Percentiles rank a stretch among this genome's conserved stretches.
phyloP scores from a whole-genome alignment of 2,329 filamentous ascomycete genomes.

The Epichloe uncinata region DNA sequence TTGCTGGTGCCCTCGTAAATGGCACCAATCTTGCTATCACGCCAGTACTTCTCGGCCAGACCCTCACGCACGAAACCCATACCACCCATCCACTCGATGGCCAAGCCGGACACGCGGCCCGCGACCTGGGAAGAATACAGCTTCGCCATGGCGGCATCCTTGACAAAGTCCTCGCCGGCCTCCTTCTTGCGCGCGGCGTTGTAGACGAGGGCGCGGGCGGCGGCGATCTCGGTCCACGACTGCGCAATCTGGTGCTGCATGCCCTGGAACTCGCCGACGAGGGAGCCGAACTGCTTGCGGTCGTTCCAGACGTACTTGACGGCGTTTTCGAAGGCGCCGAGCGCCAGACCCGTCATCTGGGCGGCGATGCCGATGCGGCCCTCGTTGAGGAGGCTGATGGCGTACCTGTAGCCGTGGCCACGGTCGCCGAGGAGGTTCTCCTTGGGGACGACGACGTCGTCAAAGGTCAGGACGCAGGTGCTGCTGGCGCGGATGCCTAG shows the following conservation, averaged over 20 bases:
- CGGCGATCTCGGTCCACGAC: conserved; percentile 84
- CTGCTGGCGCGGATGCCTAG: conserved; percentile 90
- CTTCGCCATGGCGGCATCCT: conserved; percentile 97
- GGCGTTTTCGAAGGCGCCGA: conserved; percentile 92
- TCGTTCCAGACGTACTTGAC: conserved; percentile 94
- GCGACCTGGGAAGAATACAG: conserved; percentile 89
- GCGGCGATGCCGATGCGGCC: conserved; percentile 95
- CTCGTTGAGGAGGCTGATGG: conserved; percentile 87
- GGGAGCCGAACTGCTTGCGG: conserved; percentile 86
- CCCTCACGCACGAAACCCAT: conserved; percentile 98
- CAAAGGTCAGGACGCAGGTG: conserved; percentile 95
- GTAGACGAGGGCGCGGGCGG: conserved; percentile 83
- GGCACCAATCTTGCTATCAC: conserved; percentile 96
- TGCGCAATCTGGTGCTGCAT: conserved; percentile 99
- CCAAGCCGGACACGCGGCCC: conserved; percentile 68
- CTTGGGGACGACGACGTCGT: conserved; percentile 83
- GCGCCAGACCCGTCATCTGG: conserved; percentile 93
- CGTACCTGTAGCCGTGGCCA: conserved; percentile 95
- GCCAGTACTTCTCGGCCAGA: conserved; percentile 93
- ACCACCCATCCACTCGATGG: conserved; percentile 98
- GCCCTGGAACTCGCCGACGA: conserved; percentile 93
- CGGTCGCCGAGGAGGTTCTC: conserved; percentile 79
- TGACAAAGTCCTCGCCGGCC: conserved; percentile 86
- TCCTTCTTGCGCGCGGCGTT: conserved; percentile 98
- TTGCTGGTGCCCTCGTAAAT: conserved; percentile 91